Percentiles rank a stretch among this genome's conserved stretches.
Conservation (phyloP, 1,139 yeast genomes). For the Blastobotrys apis region DNA sequence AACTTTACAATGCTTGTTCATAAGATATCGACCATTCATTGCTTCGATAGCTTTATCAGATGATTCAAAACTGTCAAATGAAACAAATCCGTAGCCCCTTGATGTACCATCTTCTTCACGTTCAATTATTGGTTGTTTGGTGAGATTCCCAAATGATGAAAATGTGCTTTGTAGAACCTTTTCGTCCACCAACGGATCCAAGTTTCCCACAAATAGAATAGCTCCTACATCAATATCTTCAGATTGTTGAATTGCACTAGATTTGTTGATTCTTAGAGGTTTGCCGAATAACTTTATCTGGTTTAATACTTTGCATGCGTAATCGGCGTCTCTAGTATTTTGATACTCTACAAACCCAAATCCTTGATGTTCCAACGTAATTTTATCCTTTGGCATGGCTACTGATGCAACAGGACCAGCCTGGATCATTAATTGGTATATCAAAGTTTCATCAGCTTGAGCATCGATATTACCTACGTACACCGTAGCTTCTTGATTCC, state of each 20-base stretch:
- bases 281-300: conserved; percentile 65
- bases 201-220: conserved; percentile 64
- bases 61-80: conserved; percentile 57
- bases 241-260: conserved; percentile 38
- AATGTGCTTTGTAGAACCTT: conserved; percentile 57
- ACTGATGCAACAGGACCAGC: conserved; percentile 73
- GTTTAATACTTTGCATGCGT: conserved; percentile 57
- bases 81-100: conserved; percentile 61
- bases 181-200: conserved; percentile 67
- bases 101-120: conserved; percentile 53
- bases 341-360: conserved; percentile 81
- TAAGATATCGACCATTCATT: conserved; percentile 64
- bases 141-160: conserved; percentile 62
- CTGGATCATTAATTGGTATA: conserved; percentile 82
- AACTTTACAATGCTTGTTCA: conserved; percentile 60
- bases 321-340: conserved; percentile 60
- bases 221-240: conserved; percentile 61
- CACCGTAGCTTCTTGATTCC: conserved; percentile 63
- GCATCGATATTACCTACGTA: conserved; percentile 84
- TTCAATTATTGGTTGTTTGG: conserved; percentile 49
- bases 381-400: conserved; percentile 74
- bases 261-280: conserved; percentile 54
- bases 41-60: conserved; percentile 70
- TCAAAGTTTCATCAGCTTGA: conserved; percentile 55
- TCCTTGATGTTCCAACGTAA: conserved; percentile 71